Evolutionary conservation across 2,329 filamentous ascomycete genomes (phyloP).

Genomic region (Thyridium curvatum): DNA sequence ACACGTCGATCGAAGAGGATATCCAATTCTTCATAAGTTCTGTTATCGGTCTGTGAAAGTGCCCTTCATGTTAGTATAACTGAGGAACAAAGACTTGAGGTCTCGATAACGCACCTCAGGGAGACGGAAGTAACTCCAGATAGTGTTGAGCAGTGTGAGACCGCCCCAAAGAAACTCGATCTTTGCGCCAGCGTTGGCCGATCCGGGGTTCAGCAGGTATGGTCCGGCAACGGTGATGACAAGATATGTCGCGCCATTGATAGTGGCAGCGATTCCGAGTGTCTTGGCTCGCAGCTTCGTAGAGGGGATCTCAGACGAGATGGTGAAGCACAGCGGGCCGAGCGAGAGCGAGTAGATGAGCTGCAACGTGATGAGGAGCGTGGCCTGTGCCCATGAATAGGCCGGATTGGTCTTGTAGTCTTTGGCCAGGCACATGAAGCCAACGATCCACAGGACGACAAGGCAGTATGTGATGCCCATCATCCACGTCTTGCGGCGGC

Average conservation of each 20-base stretch:
- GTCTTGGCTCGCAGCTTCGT: conserved; percentile 7
- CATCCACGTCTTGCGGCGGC: conserved; percentile 4
- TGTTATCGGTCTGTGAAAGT: conserved; percentile 1
- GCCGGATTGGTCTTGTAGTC: conserved; percentile 3
- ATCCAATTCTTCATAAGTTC: conserved; percentile 5
- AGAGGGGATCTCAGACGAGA: conserved; percentile 3
- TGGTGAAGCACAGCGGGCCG: conserved; percentile 1
- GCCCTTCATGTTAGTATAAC: too few species aligned
- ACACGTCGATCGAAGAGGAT: conserved; percentile 1
- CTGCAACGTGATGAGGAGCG: conserved; percentile 2
- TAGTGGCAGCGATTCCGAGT: neutral
- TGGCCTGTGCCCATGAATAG: conserved; percentile 2
- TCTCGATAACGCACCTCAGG: conserved; percentile 1
- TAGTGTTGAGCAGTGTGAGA: neutral
- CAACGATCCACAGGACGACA: conserved; percentile 4
- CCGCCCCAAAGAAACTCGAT: conserved; percentile 4
- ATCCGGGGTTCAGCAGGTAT: conserved; percentile 4
- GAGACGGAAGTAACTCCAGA: conserved; percentile 4
- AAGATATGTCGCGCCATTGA: conserved; percentile 1
- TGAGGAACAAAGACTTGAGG: too few species aligned
- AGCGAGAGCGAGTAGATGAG: conserved; percentile 2
- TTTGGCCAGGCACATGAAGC: conserved; percentile 2
- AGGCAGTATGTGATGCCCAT: conserved; percentile 2
- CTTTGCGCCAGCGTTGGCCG: conserved; percentile 1
- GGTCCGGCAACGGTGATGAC: conserved; percentile 1